Evolutionary conservation across 208 protist species (phyloP).

Genomic region (Crithidia fasciculata): DNA sequence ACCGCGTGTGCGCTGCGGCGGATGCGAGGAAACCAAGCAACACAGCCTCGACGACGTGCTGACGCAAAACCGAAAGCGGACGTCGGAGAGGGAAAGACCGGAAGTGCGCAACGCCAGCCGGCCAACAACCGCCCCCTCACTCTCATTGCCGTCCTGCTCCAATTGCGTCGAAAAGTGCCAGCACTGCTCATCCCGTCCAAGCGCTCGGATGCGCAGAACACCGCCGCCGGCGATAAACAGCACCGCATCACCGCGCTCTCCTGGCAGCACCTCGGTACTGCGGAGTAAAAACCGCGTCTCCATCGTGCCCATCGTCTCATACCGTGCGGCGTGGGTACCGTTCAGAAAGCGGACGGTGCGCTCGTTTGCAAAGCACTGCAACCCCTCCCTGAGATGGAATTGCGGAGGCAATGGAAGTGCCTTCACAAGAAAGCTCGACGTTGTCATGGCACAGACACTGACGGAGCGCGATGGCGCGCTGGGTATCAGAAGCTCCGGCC

Average conservation of each 20-base stretch:
- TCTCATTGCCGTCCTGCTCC: background rate
- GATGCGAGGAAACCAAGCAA: slow-evolving; percentile 36
- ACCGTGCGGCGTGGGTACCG: slow-evolving; percentile 20
- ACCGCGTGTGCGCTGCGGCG: slow-evolving; percentile 32
- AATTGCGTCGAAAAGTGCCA: slow-evolving; percentile 21
- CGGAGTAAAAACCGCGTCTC: slow-evolving; percentile 29
- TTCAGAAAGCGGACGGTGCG: slow-evolving; percentile 17
- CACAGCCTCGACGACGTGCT: slow-evolving; percentile 14
- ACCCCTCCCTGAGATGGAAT: slow-evolving; percentile 11
- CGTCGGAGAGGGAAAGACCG: slow-evolving; percentile 28
- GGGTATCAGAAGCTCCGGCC: slow-evolving; percentile 6
- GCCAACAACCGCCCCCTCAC: background rate
- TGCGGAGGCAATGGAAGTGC: slow-evolving; percentile 19
- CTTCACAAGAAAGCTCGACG: slow-evolving; percentile 29
- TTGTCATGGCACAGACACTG: slow-evolving; percentile 18
- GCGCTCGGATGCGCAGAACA: slow-evolving; percentile 10
- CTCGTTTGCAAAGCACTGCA: slow-evolving; percentile 14
- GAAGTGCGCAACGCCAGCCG: slow-evolving; percentile 12
- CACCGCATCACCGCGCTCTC: slow-evolving; percentile 25
- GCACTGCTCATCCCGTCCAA: slow-evolving; percentile 28
- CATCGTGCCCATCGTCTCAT: slow-evolving; percentile 36
- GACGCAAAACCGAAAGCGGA: slow-evolving; percentile 33
- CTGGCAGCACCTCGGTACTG: slow-evolving; percentile 10
- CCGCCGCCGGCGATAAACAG: background rate
- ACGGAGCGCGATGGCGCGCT: background rate